These are phyloP conservation scores for Mychonastes homosphaera DNA, from an alignment of 139 green algal species.

Conservation along the genomic window DNA sequence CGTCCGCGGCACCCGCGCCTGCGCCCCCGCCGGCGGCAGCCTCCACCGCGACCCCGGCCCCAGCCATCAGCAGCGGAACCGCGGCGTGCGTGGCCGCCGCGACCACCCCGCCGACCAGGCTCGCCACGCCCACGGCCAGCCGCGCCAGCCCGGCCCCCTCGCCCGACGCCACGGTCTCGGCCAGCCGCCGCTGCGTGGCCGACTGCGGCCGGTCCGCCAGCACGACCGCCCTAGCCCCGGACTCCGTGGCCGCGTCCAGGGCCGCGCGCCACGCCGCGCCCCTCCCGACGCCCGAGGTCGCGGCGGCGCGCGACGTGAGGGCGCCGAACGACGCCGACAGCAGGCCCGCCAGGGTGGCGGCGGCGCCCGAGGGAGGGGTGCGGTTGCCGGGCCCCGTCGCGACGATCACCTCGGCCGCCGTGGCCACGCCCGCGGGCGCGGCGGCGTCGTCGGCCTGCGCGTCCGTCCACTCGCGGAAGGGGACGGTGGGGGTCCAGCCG, in stretches of 20 bases:
- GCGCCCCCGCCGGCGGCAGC: constrained; percentile 13
- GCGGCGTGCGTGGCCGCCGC: constrained; percentile 6
- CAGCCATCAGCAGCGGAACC: neutral
- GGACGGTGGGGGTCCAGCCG: too few species aligned
- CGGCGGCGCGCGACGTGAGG: neutral
- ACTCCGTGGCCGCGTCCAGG: constrained; percentile 35
- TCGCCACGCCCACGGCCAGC: constrained; percentile 12
- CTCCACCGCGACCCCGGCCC: constrained; percentile 1
- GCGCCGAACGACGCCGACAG: neutral
- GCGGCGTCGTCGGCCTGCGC: constrained; percentile 4
- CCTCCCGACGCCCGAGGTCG: constrained; percentile 35
- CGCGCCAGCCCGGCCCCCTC: constrained; percentile 14
- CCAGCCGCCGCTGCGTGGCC: constrained; percentile 39
- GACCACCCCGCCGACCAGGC: constrained; percentile 12
- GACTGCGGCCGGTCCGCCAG: constrained; percentile 35
- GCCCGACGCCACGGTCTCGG: constrained; percentile 25
- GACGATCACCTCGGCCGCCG: neutral
- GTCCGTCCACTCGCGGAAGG: too few species aligned
- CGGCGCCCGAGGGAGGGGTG: neutral
- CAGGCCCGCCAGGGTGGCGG: neutral
- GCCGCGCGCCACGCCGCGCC: constrained; percentile 62
- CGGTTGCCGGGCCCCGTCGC: neutral
- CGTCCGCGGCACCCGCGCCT: constrained; percentile 12
- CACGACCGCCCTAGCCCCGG: constrained; percentile 38
- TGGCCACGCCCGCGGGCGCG: neutral